phyloP scores from a whole-genome alignment of 441 rosid species.

The Populus hybrid region DNA sequence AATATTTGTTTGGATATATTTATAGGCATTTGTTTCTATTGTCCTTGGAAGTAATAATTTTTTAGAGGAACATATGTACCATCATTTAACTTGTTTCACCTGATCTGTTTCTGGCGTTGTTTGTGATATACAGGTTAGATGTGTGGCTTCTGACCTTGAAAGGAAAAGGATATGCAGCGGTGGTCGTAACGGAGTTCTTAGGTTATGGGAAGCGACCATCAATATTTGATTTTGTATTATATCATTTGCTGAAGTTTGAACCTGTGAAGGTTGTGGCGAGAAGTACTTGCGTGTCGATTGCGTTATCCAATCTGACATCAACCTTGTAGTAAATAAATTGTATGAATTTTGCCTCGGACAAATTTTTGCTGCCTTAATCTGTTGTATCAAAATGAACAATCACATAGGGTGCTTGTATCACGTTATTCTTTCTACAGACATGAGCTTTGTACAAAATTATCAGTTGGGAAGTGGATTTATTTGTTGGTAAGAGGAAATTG shows the following conservation, averaged over 20 bases:
- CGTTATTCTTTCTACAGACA: background rate
- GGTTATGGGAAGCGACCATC: constrained; percentile 99
- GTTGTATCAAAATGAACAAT: background rate
- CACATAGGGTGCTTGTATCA: background rate
- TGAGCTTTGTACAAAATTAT: background rate
- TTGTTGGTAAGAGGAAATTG: background rate
- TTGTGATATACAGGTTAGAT: constrained; percentile 66
- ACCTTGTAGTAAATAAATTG: no score
- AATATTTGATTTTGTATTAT: constrained; percentile 46
- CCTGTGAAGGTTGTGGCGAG: background rate
- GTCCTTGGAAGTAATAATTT: background rate
- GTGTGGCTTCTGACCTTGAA: constrained; percentile 92
- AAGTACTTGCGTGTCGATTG: background rate
- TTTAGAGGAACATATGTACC: background rate
- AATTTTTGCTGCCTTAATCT: background rate
- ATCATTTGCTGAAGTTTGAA: background rate
- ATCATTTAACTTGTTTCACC: background rate
- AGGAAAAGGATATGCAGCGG: constrained; percentile 98
- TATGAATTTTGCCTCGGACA: background rate
- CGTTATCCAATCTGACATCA: no score
- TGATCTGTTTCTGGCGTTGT: background rate
- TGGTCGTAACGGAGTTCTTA: constrained; percentile 90
- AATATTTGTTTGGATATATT: background rate
- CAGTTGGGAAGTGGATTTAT: background rate
- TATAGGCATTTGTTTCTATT: background rate